A percentile compares a stretch with the other conserved stretches of the same genome.
phyloP scores from a whole-genome alignment of 371 early-diverging fungal species.

The Fennellomyces sp. region DNA sequence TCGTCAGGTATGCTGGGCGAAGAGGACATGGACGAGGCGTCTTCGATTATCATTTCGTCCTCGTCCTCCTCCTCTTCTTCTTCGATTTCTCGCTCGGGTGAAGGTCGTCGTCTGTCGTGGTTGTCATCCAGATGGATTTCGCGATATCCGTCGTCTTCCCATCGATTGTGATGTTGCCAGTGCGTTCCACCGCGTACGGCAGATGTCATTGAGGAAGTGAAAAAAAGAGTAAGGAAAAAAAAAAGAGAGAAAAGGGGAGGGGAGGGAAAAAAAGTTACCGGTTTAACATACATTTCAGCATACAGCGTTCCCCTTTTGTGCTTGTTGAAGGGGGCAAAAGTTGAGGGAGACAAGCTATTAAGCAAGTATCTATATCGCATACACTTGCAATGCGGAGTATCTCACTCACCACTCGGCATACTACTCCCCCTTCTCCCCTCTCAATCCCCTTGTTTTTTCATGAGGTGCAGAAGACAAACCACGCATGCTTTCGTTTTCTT shows the following conservation, averaged over 20 bases:
- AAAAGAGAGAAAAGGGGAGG: not conserved
- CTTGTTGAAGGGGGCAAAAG: not conserved
- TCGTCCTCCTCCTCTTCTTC: slow-evolving; percentile 59
- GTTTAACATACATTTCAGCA: too few relatives aligned
- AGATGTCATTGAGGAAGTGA: slow-evolving; percentile 10
- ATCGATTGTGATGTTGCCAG: slow-evolving; percentile 6
- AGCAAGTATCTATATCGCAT: not conserved
- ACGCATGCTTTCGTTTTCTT: not conserved
- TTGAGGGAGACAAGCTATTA: not conserved
- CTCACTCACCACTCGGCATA: not conserved
- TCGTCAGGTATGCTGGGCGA: slow-evolving; percentile 72
- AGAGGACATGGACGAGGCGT: slow-evolving; percentile 52
- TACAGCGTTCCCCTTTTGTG: too few relatives aligned
- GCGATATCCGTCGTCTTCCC: slow-evolving; percentile 11
- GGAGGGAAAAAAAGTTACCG: not conserved
- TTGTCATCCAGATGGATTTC: slow-evolving; percentile 23
- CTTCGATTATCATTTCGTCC: slow-evolving; percentile 43
- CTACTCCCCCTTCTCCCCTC: not conserved
- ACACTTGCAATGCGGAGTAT: not conserved
- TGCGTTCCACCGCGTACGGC: slow-evolving; percentile 3
- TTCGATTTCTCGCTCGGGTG: slow-evolving; percentile 10
- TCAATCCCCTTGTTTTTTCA: not conserved
- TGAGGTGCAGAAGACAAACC: not conserved
- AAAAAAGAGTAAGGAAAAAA: not conserved
- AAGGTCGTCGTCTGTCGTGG: slow-evolving; percentile 24